Percentiles rank a stretch among this genome's conserved stretches.
Conservation (phyloP, 73 alveolate genomes). For the Tetrahymena elliotti region DNA sequence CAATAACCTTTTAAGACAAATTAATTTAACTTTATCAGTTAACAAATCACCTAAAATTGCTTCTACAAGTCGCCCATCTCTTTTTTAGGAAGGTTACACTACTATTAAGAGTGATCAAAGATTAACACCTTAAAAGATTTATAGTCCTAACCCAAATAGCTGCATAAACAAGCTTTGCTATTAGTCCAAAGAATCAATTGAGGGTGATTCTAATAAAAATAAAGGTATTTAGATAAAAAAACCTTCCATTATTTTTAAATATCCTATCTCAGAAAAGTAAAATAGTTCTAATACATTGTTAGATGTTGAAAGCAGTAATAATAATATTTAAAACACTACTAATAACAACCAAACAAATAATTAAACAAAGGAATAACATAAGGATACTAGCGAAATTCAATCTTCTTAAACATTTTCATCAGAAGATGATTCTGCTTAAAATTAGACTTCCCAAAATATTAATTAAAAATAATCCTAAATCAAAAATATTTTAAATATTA, state of each 20-base stretch:
- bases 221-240: no score
- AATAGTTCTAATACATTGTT: no score
- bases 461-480: no score
- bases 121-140: not conserved
- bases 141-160: no score
- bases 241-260: no score
- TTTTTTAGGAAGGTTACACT: not conserved
- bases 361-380: not conserved
- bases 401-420: not conserved
- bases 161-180: no score
- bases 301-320: no score
- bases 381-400: not conserved
- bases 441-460: not conserved
- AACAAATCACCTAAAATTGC: not conserved
- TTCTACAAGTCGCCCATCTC: not conserved
- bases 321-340: not conserved
- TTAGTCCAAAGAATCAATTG: no score
- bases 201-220: no score
- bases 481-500: no score
- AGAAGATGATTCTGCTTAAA: not conserved
- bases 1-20: no score
- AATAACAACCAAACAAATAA: not conserved
- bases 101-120: not conserved
- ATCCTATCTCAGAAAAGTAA: no score
- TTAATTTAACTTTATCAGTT: not conserved